Base-by-base conservation (phyloP, 768 basidiomycete genomes). In the Boletus eberwhitei region DNA sequence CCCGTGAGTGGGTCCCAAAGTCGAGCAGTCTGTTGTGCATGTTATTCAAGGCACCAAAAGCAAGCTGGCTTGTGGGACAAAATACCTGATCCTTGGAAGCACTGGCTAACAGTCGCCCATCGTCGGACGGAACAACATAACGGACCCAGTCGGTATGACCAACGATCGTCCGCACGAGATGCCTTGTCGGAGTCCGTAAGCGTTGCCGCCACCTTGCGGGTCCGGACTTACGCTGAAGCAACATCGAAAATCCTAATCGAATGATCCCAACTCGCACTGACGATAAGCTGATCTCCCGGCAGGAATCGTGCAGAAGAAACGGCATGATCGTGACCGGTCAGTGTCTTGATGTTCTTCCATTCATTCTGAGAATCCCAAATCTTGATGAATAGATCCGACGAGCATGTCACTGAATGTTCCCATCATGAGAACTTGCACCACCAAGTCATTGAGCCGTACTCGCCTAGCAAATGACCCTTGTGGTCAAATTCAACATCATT, bases 331-430 rank as follows among this genome's bases (percentile, higher is more conserved):
- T 96, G 93, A 8, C 93, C 93, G 52, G 87, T 84, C 46, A 95
- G 75, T 3, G 93, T 93, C 72, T 89, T 90, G 54, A 79, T 79
- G 68, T 92, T 93, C 75, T 90, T 92, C 80, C 90, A 95, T 62
- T 93, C 91, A 69, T 92, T 89, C 59, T 85, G 80, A 16, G 87
- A 83, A 70, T 94, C 90, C 93, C 93, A 96, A 55, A 96, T 79
- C 74, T 93, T 93, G 75, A 96, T 86, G 63, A 91, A 90, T 46
- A 95, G 76, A 73, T 96, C 93, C 49, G 87, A 87, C 3, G 93
- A 95, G 59, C 84, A 85, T 1, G 91, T 80, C 60, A 59, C 65
- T 71, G 38, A 34, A 51, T 11, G 41, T 39, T 37, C 24, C 17
- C 50, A 39, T 50, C 50, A 48, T 54, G 35, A 62, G 40, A 37